Base-by-base conservation (phyloP, 768 basidiomycete species). In the Boletellus emodensis region DNA sequence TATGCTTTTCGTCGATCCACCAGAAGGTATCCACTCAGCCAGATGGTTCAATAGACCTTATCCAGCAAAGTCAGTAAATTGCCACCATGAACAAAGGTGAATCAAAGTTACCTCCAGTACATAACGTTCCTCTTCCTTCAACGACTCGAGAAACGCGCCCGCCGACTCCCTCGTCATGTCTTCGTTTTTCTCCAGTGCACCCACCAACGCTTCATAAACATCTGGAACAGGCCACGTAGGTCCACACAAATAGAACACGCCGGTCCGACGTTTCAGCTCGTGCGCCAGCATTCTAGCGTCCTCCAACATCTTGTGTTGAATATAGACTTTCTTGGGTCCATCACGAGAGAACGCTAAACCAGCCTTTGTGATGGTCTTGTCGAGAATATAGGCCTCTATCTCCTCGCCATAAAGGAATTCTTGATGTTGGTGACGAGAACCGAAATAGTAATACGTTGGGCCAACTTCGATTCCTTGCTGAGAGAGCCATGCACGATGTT, bases 171-270 rank as follows among this genome's bases (percentile, higher is more conserved):
- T 71, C 12, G 82, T 77, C 64, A 81, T 73, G 14, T 83, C 83
- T 53, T 85, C 83, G 61, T 84, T 83, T 64, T 83, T 82, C 24
- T 78, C 79, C 54, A 97, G 72, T 3, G 92, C 88, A 17, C 82
- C 82, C 18, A 94, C 85, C 43, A 99, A 76, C 0, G 96, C 90
- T 69, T 95, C 87, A 61, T 90, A 95, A 6, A 99, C 93, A 62
- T 98, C 96, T 2, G 96, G 94, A 18, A 98, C 95, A n/a, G 96
- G 96, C 95, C 94, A 96, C 24, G 95, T 98, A 34, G 95, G 96
- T 24, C 95, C 95, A 67, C 96, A 97, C 40, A 99, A 76, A 70
- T 97, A 98, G 74, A 99, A 99, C 41, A 84, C 89, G 30, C 91
- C 93, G 37, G 79, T 61, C 54, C 84, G 79, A 49, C 83, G 75